Evolutionary conservation across 306 rosid genomes (phyloP).

Genomic region (Prosopis cineraria): DNA sequence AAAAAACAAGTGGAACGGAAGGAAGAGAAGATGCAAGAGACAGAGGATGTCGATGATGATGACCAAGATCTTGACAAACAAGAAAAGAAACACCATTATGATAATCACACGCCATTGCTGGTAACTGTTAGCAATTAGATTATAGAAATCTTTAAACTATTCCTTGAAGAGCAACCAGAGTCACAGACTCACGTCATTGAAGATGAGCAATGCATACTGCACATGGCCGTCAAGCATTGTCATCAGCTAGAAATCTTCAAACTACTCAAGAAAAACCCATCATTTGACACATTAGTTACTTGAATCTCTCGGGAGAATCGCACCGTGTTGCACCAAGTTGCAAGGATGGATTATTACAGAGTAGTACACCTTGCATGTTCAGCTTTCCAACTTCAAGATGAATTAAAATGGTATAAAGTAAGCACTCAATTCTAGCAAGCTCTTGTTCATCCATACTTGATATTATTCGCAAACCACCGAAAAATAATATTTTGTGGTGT

Average conservation of each 20-base stretch:
- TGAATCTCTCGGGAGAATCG: neutral
- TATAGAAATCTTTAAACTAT: conserved; percentile 29
- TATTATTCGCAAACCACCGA: too few species aligned
- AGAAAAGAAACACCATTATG: neutral
- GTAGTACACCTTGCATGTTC: conserved; percentile 20
- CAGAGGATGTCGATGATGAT: neutral
- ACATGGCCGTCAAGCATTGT: conserved; percentile 31
- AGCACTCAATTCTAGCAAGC: too few species aligned
- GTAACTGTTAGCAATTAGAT: conserved; percentile 38
- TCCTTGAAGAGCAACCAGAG: conserved; percentile 21
- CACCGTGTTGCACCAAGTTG: conserved; percentile 42
- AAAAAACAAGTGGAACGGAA: neutral
- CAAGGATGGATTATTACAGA: neutral
- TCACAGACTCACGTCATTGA: conserved; percentile 20
- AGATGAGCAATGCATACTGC: too few species aligned
- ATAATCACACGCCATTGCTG: too few species aligned
- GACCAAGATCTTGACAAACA: too few species aligned
- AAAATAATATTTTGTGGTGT: neutral
- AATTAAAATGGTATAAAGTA: too few species aligned
- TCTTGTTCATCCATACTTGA: too few species aligned
- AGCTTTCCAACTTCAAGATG: conserved; percentile 47
- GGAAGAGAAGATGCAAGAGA: neutral
- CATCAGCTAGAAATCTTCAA: conserved; percentile 29
- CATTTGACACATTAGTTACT: too few species aligned
- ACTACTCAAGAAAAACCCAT: conserved; percentile 17